A percentile compares a stretch with the other conserved stretches of the same genome.
phyloP scores from a whole-genome alignment of 768 basidiomycete species.

The Nevesoporus exiguus region DNA sequence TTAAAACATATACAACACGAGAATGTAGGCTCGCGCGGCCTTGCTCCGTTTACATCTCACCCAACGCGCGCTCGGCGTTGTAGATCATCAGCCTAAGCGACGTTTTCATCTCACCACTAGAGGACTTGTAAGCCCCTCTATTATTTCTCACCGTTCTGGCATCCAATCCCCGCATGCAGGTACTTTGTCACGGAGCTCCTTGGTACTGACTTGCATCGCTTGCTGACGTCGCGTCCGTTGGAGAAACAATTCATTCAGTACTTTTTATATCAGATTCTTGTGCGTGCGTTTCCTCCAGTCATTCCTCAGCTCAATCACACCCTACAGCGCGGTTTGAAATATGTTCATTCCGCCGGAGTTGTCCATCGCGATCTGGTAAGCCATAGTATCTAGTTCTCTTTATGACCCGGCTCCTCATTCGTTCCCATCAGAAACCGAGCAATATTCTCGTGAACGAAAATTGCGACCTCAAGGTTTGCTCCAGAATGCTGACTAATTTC shows the following conservation, averaged over 20 bases:
- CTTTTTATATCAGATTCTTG: conserved; percentile 98
- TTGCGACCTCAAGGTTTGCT: conserved; percentile 88
- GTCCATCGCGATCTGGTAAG: conserved; percentile 93
- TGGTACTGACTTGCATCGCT: conserved; percentile 95
- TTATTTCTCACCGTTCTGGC: neutral
- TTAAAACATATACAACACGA: conserved; percentile 99
- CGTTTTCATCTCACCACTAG: conserved; percentile 99
- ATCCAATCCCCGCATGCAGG: conserved; percentile 39
- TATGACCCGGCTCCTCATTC: neutral
- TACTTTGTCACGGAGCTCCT: conserved; percentile 99
- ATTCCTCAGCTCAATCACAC: conserved; percentile 5
- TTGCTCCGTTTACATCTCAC: conserved; percentile 4
- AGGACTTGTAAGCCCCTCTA: conserved; percentile 73
- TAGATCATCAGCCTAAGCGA: conserved; percentile 98
- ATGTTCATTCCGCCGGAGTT: conserved; percentile 98
- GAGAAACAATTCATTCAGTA: conserved; percentile 99
- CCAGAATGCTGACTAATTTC: neutral
- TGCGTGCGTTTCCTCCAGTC: conserved; percentile 37
- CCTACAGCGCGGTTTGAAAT: conserved; percentile 90
- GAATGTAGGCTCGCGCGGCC: conserved; percentile 58
- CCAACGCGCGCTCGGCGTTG: neutral
- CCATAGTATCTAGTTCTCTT: conserved; percentile 1
- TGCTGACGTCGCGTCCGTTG: conserved; percentile 92
- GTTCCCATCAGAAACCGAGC: conserved; percentile 77
- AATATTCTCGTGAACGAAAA: conserved; percentile 99